These are phyloP conservation scores for Tothia fuscella DNA, from an alignment of 2,329 filamentous ascomycete genomes.

Conservation along the genomic window DNA sequence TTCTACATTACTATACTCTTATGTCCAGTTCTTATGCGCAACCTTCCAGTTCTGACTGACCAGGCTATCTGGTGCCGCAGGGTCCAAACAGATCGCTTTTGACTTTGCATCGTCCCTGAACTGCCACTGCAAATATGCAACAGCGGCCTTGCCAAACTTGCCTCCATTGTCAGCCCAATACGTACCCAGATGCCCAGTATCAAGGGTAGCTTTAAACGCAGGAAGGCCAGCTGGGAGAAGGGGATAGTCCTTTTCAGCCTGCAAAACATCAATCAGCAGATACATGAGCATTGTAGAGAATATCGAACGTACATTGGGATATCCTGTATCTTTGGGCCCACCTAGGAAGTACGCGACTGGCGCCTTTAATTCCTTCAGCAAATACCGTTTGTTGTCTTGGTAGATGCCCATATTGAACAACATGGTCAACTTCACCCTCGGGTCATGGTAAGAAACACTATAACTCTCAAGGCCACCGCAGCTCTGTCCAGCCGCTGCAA, in stretches of 20 bases:
- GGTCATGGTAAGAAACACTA: conserved; percentile 6
- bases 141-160: conserved; percentile 6
- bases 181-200: conserved; percentile 10
- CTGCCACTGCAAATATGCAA: conserved; percentile 7
- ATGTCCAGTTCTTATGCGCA: conserved; percentile 8
- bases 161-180: conserved; percentile 8
- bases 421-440: conserved; percentile 5
- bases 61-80: not conserved
- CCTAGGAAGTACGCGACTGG: conserved; percentile 4
- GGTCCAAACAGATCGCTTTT: conserved; percentile 6
- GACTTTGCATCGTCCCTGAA: conserved; percentile 7
- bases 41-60: conserved; percentile 10
- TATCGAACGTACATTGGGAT: conserved; percentile 3
- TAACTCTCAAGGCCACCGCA: conserved; percentile 10
- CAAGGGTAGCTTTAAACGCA: conserved; percentile 1
- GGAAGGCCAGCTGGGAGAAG: not conserved
- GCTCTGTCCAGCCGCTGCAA: conserved; percentile 6
- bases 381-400: not conserved
- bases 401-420: conserved; percentile 8
- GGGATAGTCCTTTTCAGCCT: conserved; percentile 6
- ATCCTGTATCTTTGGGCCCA: conserved; percentile 6
- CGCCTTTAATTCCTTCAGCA: conserved; percentile 9
- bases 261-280: not conserved
- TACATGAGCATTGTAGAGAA: not conserved
- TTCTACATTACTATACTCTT: no score